A percentile compares a stretch with the other conserved stretches of the same genome.
Evolutionary conservation across 208 protist genomes (phyloP).

Genomic region (Crithidia fasciculata): DNA sequence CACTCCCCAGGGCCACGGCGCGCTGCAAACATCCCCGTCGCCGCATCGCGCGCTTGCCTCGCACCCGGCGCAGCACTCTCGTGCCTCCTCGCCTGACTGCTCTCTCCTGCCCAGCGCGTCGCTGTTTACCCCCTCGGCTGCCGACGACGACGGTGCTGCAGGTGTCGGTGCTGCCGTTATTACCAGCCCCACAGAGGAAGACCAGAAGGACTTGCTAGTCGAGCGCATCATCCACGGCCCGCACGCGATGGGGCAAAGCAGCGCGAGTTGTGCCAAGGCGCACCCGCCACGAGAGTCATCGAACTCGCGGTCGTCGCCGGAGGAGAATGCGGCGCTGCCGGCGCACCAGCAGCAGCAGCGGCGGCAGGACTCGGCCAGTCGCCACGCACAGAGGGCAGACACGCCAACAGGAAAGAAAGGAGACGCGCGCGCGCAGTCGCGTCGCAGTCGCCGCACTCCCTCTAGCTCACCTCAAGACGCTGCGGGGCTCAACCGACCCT

Average conservation of each 20-base stretch:
- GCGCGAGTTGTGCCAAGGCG: slow-evolving; percentile 3
- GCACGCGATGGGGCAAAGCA: slow-evolving; percentile 14
- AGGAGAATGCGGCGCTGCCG: not conserved
- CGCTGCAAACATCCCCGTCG: not conserved
- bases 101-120: not conserved
- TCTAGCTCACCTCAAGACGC: not conserved
- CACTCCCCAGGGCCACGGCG: not conserved
- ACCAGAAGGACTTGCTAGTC: slow-evolving; percentile 59
- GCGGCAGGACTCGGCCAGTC: not conserved
- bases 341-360: too few species aligned
- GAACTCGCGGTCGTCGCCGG: slow-evolving; percentile 4
- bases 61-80: not conserved
- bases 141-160: not conserved
- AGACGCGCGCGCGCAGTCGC: not conserved
- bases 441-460: not conserved
- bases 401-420: not conserved
- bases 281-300: slow-evolving; percentile 16
- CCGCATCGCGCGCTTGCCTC: not conserved
- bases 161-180: not conserved
- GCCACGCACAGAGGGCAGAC: not conserved
- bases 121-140: not conserved
- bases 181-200: slow-evolving; percentile 19
- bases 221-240: slow-evolving; percentile 4
- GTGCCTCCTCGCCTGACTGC: slow-evolving; percentile 3
- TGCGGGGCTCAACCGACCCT: not conserved